These are phyloP conservation scores for Typha latifolia DNA, from an alignment of 176 grass and related monocot species.

Conservation along the genomic window DNA sequence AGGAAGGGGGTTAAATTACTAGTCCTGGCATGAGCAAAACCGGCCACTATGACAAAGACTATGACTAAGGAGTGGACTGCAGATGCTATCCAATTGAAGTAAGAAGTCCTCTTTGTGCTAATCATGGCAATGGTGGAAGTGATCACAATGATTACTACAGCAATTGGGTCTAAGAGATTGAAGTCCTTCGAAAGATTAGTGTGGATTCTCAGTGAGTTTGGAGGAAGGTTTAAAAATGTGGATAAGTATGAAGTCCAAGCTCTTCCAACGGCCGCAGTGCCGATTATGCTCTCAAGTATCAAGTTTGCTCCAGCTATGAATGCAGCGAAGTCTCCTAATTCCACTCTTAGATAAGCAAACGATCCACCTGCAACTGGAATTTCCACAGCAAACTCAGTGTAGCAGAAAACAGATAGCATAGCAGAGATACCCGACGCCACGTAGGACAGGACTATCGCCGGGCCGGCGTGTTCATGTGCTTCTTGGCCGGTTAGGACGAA, in stretches of 20 bases:
- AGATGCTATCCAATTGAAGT: constrained; percentile 76
- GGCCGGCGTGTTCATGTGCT: constrained; percentile 71
- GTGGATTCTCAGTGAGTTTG: constrained; percentile 43
- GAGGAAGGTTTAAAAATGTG: constrained; percentile 46
- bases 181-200: constrained; percentile 33
- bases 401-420: constrained; percentile 94
- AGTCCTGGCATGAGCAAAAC: constrained; percentile 50
- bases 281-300: constrained; percentile 76
- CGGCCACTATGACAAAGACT: constrained; percentile 59
- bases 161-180: constrained; percentile 75
- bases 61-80: constrained; percentile 51
- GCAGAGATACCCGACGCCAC: constrained; percentile 67
- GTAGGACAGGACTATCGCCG: constrained; percentile 83
- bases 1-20: constrained; percentile 67
- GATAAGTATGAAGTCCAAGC: constrained; percentile 83
- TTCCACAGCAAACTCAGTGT: constrained; percentile 90
- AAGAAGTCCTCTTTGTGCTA: constrained; percentile 60
- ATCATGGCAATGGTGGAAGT: constrained; percentile 58
- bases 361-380: constrained; percentile 73
- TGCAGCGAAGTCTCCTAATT: constrained; percentile 77
- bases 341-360: constrained; percentile 85
- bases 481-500: constrained; percentile 85
- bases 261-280: constrained; percentile 56
- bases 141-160: constrained; percentile 40
- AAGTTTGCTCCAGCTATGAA: constrained; percentile 84